Conservation (phyloP, 2,329 filamentous ascomycete genomes). For the Trichoderma atroviride region DNA sequence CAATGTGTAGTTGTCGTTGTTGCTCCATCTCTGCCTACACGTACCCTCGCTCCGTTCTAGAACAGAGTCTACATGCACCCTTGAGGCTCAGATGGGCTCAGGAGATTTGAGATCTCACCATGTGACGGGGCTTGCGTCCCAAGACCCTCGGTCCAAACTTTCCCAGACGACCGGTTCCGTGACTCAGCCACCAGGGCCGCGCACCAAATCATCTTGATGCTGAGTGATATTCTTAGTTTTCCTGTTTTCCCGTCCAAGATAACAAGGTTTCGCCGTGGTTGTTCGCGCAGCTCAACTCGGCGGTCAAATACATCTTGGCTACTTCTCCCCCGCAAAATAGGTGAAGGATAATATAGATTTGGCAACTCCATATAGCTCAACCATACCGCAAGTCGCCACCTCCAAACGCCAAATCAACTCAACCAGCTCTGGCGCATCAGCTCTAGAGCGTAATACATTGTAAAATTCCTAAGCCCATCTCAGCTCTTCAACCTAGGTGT, state of each 20-base stretch:
- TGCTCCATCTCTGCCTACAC: neutral
- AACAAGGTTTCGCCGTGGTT: neutral
- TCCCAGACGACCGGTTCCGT: neutral
- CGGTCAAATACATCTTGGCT: neutral
- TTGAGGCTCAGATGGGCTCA: neutral
- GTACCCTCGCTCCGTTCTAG: conserved; percentile 1
- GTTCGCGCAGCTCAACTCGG: neutral
- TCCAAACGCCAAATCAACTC: neutral
- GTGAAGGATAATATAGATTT: neutral
- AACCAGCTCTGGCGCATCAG: neutral
- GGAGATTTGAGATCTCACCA: conserved; percentile 15
- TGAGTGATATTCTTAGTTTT: conserved; percentile 7
- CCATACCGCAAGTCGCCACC: neutral
- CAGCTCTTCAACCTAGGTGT: neutral
- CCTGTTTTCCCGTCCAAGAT: neutral
- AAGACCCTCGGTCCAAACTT: neutral
- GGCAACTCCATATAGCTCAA: neutral
- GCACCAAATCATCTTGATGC: conserved; percentile 3
- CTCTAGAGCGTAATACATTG: neutral
- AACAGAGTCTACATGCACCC: conserved; percentile 4
- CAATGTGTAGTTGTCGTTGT: neutral
- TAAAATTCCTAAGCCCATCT: neutral
- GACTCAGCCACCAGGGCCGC: conserved; percentile 16
- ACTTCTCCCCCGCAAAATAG: neutral
- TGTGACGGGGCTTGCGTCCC: neutral